Evolutionary conservation across 495 filamentous ascomycete genomes (phyloP).

Genomic region (Penicillium cataractarum): DNA sequence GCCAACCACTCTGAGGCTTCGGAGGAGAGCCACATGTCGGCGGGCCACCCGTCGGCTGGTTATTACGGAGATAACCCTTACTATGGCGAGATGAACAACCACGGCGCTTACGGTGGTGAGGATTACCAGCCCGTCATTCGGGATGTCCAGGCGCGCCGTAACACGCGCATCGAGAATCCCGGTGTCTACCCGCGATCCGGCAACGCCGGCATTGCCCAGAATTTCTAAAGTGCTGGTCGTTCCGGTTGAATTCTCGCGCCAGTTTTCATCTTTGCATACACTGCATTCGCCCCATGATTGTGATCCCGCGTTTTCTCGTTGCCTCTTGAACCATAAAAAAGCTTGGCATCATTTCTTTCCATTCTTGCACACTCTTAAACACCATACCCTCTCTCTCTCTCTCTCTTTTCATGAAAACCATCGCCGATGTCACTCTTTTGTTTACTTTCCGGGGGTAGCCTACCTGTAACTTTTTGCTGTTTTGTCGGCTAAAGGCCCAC

Average conservation of each 20-base stretch:
- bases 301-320: slow-evolving; percentile 1
- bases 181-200: slow-evolving; percentile 83
- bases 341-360: slow-evolving; percentile 13
- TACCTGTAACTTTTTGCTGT: slow-evolving; percentile 10
- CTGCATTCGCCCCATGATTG: slow-evolving; percentile 2
- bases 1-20: slow-evolving; percentile 83
- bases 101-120: slow-evolving; percentile 59
- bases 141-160: slow-evolving; percentile 88
- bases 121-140: slow-evolving; percentile 81
- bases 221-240: slow-evolving; percentile 66
- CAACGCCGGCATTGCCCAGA: slow-evolving; percentile 96
- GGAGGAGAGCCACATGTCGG: slow-evolving; percentile 66
- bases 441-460: slow-evolving; percentile 5
- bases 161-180: slow-evolving; percentile 92
- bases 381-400: slow-evolving; percentile 11
- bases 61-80: slow-evolving; percentile 60
- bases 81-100: slow-evolving; percentile 57
- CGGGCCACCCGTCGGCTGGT: slow-evolving; percentile 46
- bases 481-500: slow-evolving; percentile 10
- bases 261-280: not conserved
- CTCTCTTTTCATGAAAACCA: slow-evolving; percentile 16
- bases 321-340: slow-evolving; percentile 12
- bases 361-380: slow-evolving; percentile 2
- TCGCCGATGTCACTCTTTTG: slow-evolving; percentile 30
- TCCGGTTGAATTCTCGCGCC: not conserved